phyloP scores from a whole-genome alignment of 2,329 filamentous ascomycete species.

The Alternaria solani region DNA sequence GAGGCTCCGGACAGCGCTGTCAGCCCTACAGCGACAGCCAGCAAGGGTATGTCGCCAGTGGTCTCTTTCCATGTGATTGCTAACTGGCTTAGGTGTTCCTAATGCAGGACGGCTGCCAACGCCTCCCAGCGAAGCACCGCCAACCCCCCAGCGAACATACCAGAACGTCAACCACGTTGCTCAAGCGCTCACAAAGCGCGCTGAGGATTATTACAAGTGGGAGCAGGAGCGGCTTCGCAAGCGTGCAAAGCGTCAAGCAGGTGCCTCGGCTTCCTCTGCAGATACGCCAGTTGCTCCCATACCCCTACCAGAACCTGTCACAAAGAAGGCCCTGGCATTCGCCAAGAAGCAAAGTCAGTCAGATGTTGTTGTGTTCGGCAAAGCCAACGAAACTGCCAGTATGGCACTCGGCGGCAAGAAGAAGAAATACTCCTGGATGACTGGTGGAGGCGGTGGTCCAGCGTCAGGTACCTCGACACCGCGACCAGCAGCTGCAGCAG shows the following conservation, averaged over 20 bases:
- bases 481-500: conserved; percentile 34
- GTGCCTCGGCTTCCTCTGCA: conserved; percentile 35
- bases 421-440: conserved; percentile 82
- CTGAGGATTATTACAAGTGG: conserved; percentile 67
- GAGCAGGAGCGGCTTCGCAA: conserved; percentile 70
- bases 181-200: conserved; percentile 51
- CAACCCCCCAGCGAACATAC: conserved; percentile 59
- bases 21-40: conserved; percentile 61
- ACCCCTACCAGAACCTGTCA: conserved; percentile 60
- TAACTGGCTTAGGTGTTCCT: conserved; percentile 37
- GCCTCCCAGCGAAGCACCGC: conserved; percentile 57
- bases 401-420: conserved; percentile 75
- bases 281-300: conserved; percentile 38
- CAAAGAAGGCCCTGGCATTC: conserved; percentile 88
- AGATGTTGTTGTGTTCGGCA: conserved; percentile 79
- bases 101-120: conserved; percentile 55
- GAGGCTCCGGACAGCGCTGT: conserved; percentile 60
- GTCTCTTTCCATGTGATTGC: background rate
- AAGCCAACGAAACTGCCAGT: conserved; percentile 85
- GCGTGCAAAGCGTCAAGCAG: conserved; percentile 53
- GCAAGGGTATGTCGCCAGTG: conserved; percentile 30
- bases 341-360: conserved; percentile 75
- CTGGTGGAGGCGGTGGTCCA: conserved; percentile 50
- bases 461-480: conserved; percentile 46
- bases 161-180: conserved; percentile 67